Evolutionary conservation across 2,329 filamentous ascomycete species (phyloP).

Genomic region (Colletotrichum sp.): DNA sequence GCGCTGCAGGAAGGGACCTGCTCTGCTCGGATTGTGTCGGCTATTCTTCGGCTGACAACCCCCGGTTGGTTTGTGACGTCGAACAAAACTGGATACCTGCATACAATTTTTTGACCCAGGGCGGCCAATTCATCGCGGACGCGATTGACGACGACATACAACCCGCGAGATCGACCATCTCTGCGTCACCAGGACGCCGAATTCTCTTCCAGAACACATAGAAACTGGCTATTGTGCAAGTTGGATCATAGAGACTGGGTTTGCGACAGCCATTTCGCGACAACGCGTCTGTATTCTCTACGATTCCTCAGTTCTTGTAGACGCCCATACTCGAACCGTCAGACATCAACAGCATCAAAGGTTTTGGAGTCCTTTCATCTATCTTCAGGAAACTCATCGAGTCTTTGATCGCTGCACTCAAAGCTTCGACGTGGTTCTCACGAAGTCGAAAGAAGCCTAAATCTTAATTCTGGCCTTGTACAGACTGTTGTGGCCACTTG

Average conservation of each 20-base stretch:
- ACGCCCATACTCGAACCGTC: neutral
- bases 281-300: neutral
- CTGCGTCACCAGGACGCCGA: neutral
- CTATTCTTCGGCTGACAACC: neutral
- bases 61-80: slow-evolving; percentile 5
- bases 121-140: neutral
- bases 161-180: neutral
- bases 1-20: neutral
- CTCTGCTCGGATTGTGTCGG: neutral
- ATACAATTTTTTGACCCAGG: slow-evolving; percentile 17
- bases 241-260: neutral
- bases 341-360: neutral
- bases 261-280: neutral
- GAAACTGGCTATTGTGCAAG: neutral
- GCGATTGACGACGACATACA: neutral
- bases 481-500: neutral
- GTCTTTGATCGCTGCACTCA: neutral
- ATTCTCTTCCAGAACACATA: neutral
- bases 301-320: neutral
- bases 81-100: slow-evolving; percentile 3
- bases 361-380: neutral
- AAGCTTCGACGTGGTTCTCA: neutral
- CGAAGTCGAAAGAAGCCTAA: neutral
- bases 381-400: neutral
- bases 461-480: neutral